phyloP scores from a whole-genome alignment of 164 flowering plant species.

The Dillenia turbinata region DNA sequence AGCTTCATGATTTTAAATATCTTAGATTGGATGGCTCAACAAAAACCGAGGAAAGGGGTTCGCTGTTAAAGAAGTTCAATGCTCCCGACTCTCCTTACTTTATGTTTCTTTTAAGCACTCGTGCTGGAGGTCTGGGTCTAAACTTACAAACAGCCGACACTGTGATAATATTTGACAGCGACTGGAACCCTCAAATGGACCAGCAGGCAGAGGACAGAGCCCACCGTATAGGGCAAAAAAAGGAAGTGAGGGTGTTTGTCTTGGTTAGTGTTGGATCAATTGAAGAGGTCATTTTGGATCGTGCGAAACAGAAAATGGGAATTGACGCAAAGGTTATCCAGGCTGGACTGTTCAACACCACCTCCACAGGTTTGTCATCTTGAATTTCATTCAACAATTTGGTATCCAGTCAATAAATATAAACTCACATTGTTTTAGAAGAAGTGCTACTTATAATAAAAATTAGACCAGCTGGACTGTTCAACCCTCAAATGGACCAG shows the following conservation, averaged over 20 bases:
- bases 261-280: slow-evolving; percentile 95
- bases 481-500: no score
- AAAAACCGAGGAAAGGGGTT: slow-evolving; percentile 87
- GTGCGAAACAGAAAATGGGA: slow-evolving; percentile 98
- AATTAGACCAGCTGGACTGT: no score
- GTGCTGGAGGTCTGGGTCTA: slow-evolving; percentile 98
- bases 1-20: slow-evolving; percentile 57
- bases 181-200: slow-evolving; percentile 99
- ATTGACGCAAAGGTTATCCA: slow-evolving; percentile 99
- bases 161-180: slow-evolving; percentile 94
- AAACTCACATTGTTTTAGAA: no score
- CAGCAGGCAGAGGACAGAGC: slow-evolving; percentile 99
- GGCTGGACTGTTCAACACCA: slow-evolving; percentile 96
- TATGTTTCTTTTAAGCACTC: slow-evolving; percentile 96
- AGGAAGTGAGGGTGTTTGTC: slow-evolving; percentile 94
- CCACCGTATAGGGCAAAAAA: slow-evolving; percentile 97
- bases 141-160: slow-evolving; percentile 97
- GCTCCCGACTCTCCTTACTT: slow-evolving; percentile 86
- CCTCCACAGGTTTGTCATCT: slow-evolving; percentile 79
- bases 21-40: slow-evolving; percentile 93
- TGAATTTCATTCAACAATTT: no score
- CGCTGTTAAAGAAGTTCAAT: slow-evolving; percentile 72
- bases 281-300: slow-evolving; percentile 94
- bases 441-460: no score
- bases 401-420: no score